These are phyloP conservation scores for Mucor velutinosus DNA, from an alignment of 371 early-diverging fungal genomes.

Conservation along the genomic window DNA sequence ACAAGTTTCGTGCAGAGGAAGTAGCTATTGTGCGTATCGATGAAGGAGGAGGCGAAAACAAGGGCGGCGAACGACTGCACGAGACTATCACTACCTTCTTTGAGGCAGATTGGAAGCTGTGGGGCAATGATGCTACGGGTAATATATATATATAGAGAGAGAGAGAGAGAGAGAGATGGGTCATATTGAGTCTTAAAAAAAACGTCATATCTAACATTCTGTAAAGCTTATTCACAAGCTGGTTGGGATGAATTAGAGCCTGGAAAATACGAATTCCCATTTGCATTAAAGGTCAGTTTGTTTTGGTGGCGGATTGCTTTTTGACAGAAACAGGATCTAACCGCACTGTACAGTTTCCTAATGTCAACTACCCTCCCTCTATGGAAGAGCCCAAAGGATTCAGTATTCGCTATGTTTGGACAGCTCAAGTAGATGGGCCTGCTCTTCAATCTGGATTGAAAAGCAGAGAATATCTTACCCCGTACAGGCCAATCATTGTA, in stretches of 20 bases:
- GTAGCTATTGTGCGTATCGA: slow-evolving; percentile 48
- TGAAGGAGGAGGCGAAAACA: slow-evolving; percentile 37
- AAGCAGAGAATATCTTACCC: slow-evolving; percentile 43
- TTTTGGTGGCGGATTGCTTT: neutral
- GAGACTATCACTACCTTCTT: slow-evolving; percentile 50
- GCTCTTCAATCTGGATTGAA: slow-evolving; percentile 37
- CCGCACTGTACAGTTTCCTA: slow-evolving; percentile 33
- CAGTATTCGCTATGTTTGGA: slow-evolving; percentile 49
- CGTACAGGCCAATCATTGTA: slow-evolving; percentile 42
- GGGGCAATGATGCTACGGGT: slow-evolving; percentile 50
- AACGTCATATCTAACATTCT: neutral
- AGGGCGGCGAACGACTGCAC: slow-evolving; percentile 44
- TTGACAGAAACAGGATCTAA: neutral
- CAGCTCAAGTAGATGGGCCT: slow-evolving; percentile 55
- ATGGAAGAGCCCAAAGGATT: slow-evolving; percentile 43
- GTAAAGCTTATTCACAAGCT: slow-evolving; percentile 40
- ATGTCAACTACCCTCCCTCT: slow-evolving; percentile 46
- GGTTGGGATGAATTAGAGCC: slow-evolving; percentile 55
- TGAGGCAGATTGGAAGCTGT: slow-evolving; percentile 48
- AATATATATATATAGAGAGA: neutral
- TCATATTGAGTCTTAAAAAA: neutral
- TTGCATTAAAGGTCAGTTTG: slow-evolving; percentile 53
- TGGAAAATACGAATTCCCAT: slow-evolving; percentile 50
- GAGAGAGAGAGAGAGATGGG: too few species aligned
- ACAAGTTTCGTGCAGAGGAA: slow-evolving; percentile 55